A percentile compares a stretch with the other conserved stretches of the same genome.
Conservation (phyloP, 805 yeast genomes). For the Starmerella tilneyi region DNA sequence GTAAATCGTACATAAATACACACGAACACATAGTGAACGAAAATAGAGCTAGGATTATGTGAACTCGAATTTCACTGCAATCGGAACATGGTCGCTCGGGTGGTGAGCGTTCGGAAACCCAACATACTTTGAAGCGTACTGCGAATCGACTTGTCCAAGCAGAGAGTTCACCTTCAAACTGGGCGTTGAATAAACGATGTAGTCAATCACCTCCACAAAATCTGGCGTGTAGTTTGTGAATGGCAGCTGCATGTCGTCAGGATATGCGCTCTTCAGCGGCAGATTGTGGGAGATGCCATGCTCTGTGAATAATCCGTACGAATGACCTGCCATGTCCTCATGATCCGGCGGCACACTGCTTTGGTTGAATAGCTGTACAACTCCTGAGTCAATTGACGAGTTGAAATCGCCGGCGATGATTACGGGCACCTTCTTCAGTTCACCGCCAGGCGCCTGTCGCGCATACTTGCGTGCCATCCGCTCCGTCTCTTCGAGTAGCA, state of each 20-base stretch:
- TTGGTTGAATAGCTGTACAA: constrained; percentile 74
- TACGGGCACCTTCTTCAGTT: constrained; percentile 52
- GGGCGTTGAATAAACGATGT: constrained; percentile 84
- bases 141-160: constrained; percentile 71
- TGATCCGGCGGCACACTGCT: constrained; percentile 67
- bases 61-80: constrained; percentile 67
- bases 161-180: constrained; percentile 75
- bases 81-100: constrained; percentile 92
- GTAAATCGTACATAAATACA: background rate
- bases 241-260: constrained; percentile 76
- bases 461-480: constrained; percentile 43
- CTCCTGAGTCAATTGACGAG: constrained; percentile 79
- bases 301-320: constrained; percentile 82
- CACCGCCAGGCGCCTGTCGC: constrained; percentile 34
- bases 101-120: constrained; percentile 91
- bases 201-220: constrained; percentile 87
- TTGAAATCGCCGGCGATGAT: constrained; percentile 87
- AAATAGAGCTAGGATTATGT: constrained; percentile 24
- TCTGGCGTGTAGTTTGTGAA: constrained; percentile 91
- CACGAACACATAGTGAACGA: background rate
- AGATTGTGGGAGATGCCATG: constrained; percentile 78
- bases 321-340: constrained; percentile 70
- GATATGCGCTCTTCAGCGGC: constrained; percentile 75
- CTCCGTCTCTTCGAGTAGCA: constrained; percentile 79
- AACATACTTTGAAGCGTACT: constrained; percentile 62